Base-by-base conservation (phyloP, 805 yeast genomes). In the Candida awuae region DNA sequence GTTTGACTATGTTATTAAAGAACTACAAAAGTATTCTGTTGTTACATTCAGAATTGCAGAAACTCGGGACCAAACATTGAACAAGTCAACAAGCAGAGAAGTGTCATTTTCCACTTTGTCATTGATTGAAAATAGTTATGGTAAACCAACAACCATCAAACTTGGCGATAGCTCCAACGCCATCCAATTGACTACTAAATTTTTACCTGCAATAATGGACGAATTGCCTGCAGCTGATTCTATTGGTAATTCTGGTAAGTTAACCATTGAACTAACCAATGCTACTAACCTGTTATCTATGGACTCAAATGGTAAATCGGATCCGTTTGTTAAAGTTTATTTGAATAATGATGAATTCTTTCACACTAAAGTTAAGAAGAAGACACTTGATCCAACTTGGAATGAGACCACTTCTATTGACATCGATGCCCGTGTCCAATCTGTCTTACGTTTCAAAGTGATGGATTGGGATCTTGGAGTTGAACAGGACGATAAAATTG, bases 381-480 rank as follows among this genome's bases (percentile, higher is more conserved):
- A 81, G 70, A 86, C 96, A 0, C 68, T 92, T 50, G 73, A 83
- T 43, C 99, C 99, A n/a, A 73, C 65, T 2, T 92, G 90, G 87
- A 80, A 88, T 56, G 96, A 87, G 65, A 56, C 62, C 14, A 71
- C 77, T 32, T 59, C 68, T 12, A 65, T 78, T 29, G 71, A 70
- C 26, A 65, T 87, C 19, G 54, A 66, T 18, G 80, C 82, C 57
- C 73, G 85, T 55, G 75, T 70, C 40, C 76, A 75, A 51, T 75
- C 84, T 9, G 57, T 59, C 4, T 56, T 88, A 37, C 65, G 63
- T 41, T 67, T 84, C 39, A 73, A 68, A 41, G 75, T 84, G 13
- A 70, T 56, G 54, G 99, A 92, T 58, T 90, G 97, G 96, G 99
- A 92, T 61, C 75, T 90, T 47, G 95, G 95, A 49, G 78, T 85